Base-by-base conservation (phyloP, 345 rosid genomes). In the Heritiera fomes region DNA sequence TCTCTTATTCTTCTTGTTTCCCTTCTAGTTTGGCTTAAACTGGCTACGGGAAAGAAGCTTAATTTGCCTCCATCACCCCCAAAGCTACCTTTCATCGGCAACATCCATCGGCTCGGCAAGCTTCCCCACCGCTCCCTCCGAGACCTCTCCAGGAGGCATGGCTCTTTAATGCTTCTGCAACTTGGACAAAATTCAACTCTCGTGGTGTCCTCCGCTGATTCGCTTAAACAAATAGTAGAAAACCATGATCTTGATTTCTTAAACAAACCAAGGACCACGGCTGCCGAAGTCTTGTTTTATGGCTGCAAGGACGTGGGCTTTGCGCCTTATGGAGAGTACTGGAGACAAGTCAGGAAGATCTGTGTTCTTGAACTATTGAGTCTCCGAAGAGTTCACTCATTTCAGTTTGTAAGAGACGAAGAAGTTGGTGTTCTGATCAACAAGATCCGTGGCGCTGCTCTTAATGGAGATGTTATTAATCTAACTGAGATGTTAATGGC, bases 341-440 rank as follows among this genome's bases (percentile, higher is more conserved):
- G 69, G 78, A 75, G 78, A 18, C 68, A 75, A 6, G 52, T 45
- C 2, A 30, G 78, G 30, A 59, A 41, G 55, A 12, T 75, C 8
- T 6, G 69, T 13, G 58, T 60, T 28, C 11, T 20, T 6, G 72
- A 77, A 43, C 79, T 77, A 18, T 12, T 78, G 6, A 78, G 47
- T 7, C 1, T 0, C 2, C 46, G 61, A 30, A 41, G 75, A 20
- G 80, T 78, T 0, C 60, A 59, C 3, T 70, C 40, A 0, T 78
- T 69, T 45, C 49, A 18, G 18, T 28, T 2, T 4, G 14, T 78
- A 9, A 70, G 68, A 46, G 60, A 78, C 5, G 80, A 78, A 11
- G 60, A 56, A 56, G 60, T 56, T 6, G 23, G 6, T 17, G 60
- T 17, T 56, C 23, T 56, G 1, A 6, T 17, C 1, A 7, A 56